A percentile compares a stretch with the other conserved stretches of the same genome.
Evolutionary conservation across 345 rosid species (phyloP).

Genomic region (Fremontodendron californicum): DNA sequence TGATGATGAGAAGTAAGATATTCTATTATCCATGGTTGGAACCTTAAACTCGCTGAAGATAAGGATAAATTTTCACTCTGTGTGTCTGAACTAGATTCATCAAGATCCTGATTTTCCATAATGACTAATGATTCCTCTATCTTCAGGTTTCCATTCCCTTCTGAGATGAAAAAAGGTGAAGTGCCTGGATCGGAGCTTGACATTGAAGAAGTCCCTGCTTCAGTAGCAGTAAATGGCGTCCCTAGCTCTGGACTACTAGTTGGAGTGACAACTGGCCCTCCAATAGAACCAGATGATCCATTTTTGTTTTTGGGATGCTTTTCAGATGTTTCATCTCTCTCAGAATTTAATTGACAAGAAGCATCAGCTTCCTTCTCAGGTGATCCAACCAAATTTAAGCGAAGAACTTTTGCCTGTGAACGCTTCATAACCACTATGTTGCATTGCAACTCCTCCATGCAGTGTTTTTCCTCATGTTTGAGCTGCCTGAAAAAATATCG

Average conservation of each 20-base stretch:
- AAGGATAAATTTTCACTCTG: constrained; percentile 71
- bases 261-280: constrained; percentile 83
- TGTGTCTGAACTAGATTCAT: constrained; percentile 73
- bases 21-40: constrained; percentile 83
- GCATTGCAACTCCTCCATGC: constrained; percentile 96
- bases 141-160: constrained; percentile 56
- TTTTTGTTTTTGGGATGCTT: constrained; percentile 37
- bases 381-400: constrained; percentile 84
- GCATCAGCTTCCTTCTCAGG: constrained; percentile 50
- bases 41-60: constrained; percentile 76
- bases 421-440: constrained; percentile 96
- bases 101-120: constrained; percentile 49
- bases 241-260: constrained; percentile 95
- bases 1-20: constrained; percentile 48
- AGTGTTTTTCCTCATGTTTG: constrained; percentile 74
- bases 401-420: constrained; percentile 86
- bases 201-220: constrained; percentile 90
- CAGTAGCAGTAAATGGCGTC: constrained; percentile 92
- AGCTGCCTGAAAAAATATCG: constrained; percentile 59
- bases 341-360: constrained; percentile 35
- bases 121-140: constrained; percentile 53
- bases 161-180: constrained; percentile 70
- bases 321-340: constrained; percentile 45
- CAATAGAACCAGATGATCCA: constrained; percentile 43
- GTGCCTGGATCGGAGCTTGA: constrained; percentile 96